Evolutionary conservation across 345 rosid species (phyloP), one percentile per base, ranked within the genome.

Genomic region (Eucalyptus guilfoylei): DNA sequence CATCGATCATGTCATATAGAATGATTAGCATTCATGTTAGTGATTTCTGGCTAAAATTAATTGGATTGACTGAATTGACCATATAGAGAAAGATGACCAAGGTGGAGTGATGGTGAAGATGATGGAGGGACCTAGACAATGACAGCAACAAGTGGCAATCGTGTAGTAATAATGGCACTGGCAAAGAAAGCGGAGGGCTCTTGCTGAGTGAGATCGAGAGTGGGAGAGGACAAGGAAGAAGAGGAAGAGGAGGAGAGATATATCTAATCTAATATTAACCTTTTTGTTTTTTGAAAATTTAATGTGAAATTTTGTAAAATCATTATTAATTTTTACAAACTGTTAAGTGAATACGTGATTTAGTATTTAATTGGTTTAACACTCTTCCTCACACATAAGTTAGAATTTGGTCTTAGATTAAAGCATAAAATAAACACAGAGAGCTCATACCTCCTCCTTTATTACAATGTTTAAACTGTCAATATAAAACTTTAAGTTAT

Each of bases 1-100:
- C 11, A 24, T 55, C 28, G 28, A 0, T 24, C 0, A 21, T 4
- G 2, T 23, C 12, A 55, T 0, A 0, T 21, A 55, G 0, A 24
- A 55, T 55, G 62, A 2, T 9, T 9, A 0, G 6, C 13, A 0
- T 23, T 1, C 13, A 55, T 55, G 1, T 55, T 1, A 55, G 13
- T 24, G 12, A 55, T 55, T 55, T 55, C 0, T 24, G 1, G 6
- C 0, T 23, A 55, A 55, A 55, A 55, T 23, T 55, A 55, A 0
- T 55, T 1, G 5, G 0, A 55, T 55, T 4, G 1, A 55, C 2
- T 55, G 0, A 52, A 52, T 52, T 52, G 24, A 52, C 24, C 10
- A 3, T 19, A 64, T 11, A 64, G 76, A 60, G 67, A 64, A 3
- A n/a, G 76, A n/a, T 67, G 76, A 67, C 72, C 11, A n/a, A n/a